Evolutionary conservation across 345 rosid species (phyloP), one percentile per base, ranked within the genome.

Genomic region (Corchorus olitorius): DNA sequence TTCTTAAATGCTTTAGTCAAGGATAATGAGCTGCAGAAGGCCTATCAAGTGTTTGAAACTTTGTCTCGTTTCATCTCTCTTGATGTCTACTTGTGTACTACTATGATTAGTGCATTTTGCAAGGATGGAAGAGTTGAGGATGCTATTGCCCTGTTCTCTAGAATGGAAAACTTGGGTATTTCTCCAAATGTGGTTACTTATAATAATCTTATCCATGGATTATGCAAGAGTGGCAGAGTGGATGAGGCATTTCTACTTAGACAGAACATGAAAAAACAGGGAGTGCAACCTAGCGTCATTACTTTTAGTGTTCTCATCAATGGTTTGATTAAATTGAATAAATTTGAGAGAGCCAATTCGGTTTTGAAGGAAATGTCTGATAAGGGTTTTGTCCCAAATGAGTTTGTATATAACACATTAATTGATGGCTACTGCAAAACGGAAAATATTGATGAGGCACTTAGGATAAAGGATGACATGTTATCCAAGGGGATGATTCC

Each of bases 71-170:
- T 87, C 17, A 56, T 89, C 75, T 66, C 74, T 76, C 92, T 83
- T 0, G 97, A 93, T 78, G 93, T 92, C 67, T 89, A 86, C 84
- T 81, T 88, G 87, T 91, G 85, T 69, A 93, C 90, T 62, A 88
- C 87, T 13, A 85, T 81, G 9, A 79, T 92, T 45, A 89, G 85
- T 83, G 93, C 91, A 39, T 87, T 87, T 59, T 92, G 88, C 65
- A 90, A 88, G 80, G 84, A 87, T 79, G 89, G 87, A 49, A 87
- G 84, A 78, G 78, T 88, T 16, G 90, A 81, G 45, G 85, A 87
- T 74, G 93, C 93, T 0, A 10, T 88, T 55, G 66, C 20, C 10
- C 77, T 93, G 77, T 90, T 92, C 70, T 61, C 79, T 0, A 81
- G 78, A 65, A 92, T 93, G 97, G 88, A 86, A 67, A 79, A 85